Base-by-base conservation (phyloP, 371 early-diverging fungal genomes). In the Mortierella sp. region DNA sequence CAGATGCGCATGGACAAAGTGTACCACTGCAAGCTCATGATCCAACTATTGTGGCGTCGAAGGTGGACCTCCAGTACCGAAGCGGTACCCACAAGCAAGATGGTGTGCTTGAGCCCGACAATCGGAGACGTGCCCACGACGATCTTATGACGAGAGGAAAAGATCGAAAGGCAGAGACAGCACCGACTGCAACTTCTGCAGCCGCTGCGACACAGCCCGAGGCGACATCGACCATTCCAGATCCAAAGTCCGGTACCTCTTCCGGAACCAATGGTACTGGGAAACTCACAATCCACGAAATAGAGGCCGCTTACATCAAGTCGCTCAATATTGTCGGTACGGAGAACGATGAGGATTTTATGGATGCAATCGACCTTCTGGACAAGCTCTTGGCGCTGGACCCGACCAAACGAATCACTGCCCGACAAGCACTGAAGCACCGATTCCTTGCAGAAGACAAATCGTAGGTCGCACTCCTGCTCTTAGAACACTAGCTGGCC, bases 351-450 rank as follows among this genome's bases (percentile, higher is more conserved):
- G 76, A 88, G 18, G 88, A 88, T 2, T 87, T 84, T 32, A 32
- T 51, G 10, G 35, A 78, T 35, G 92, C 91, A 0, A 75, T 92
- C 10, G 89, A 92, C 75, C 83, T 95, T 4, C 74, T 93, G 54
- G 83, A 87, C 8, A 80, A 83, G 10, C 79, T 89, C 54, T 74
- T 95, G 27, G 87, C 80, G 2, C 75, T 93, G 12, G 88, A 91
- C 38, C 91, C 93, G 12, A 75, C 68, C 4, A 74, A 85, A 46
- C 84, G 95, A 44, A 89, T 90, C 43, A 91, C 93, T n/a, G 95
- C 95, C 6, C 84, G 77, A 8, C 88, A 93, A 60, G 95, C 95
- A 7, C 79, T 94, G 32, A 68, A 82, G 32, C 94, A 94, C 77
- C 93, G 91, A 0, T 94, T 94, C 74, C 76, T 93, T 60, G 76